These are phyloP conservation scores for Globisporangium abappressorium DNA, from an alignment of 352 stramenopile genomes.

Conservation along the genomic window DNA sequence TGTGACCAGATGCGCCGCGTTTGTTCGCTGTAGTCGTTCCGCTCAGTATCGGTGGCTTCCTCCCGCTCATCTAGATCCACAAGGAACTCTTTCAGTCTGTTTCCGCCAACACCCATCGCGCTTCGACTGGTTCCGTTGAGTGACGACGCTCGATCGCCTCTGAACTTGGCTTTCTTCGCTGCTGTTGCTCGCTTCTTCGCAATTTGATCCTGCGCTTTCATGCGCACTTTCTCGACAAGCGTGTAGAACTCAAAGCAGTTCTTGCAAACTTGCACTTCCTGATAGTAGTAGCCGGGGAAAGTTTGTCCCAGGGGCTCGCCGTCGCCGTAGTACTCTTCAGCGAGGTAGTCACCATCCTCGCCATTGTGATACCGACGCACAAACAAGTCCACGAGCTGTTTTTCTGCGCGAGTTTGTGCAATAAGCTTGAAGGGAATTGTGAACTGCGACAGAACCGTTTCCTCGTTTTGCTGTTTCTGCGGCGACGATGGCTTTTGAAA, in stretches of 20 bases:
- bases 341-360: conserved; percentile 75
- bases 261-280: conserved; percentile 69
- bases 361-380: conserved; percentile 71
- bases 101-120: not conserved
- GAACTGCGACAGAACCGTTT: conserved; percentile 21
- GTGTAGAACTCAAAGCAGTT: conserved; percentile 84
- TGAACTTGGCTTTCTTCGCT: not conserved
- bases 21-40: not conserved
- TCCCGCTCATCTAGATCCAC: conserved; percentile 5
- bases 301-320: conserved; percentile 66
- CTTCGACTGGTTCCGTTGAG: not conserved
- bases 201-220: conserved; percentile 56
- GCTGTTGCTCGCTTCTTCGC: conserved; percentile 9
- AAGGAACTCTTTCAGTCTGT: not conserved
- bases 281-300: conserved; percentile 84
- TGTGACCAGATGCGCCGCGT: conserved; percentile 29
- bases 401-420: conserved; percentile 73
- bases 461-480: conserved; percentile 18
- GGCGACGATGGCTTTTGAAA: conserved; percentile 6
- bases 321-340: conserved; percentile 72
- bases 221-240: conserved; percentile 69
- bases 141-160: not conserved
- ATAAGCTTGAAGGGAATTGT: conserved; percentile 82
- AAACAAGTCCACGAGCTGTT: conserved; percentile 76
- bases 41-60: not conserved